Percentiles rank a stretch among this genome's conserved stretches.
Evolutionary conservation across 2,329 filamentous ascomycete species (phyloP).

Genomic region (Stemphylium beticola): DNA sequence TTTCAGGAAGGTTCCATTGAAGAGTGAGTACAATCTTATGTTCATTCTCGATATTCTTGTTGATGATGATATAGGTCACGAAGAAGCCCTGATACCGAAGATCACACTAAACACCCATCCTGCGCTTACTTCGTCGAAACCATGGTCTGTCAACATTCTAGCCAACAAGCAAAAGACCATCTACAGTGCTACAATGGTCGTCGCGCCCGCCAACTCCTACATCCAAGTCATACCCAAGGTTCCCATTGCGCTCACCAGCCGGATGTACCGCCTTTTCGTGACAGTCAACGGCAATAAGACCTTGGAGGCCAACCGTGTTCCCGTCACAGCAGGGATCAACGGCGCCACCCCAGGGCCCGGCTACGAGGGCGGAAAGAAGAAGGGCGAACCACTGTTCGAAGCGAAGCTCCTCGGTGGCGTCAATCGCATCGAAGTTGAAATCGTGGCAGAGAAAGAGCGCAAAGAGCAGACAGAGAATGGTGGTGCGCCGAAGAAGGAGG

Average conservation of each 20-base stretch:
- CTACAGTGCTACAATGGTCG: constrained; percentile 74
- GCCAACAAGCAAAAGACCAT: constrained; percentile 71
- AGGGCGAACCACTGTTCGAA: constrained; percentile 75
- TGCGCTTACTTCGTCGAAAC: constrained; percentile 65
- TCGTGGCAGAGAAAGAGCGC: constrained; percentile 72
- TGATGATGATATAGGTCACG: constrained; percentile 31
- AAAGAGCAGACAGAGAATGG: constrained; percentile 31
- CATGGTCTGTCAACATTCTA: constrained; percentile 68
- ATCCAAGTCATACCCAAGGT: constrained; percentile 74
- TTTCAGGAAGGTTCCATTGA: constrained; percentile 46
- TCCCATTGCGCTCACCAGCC: constrained; percentile 66
- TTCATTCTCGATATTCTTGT: constrained; percentile 1
- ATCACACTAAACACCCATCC: constrained; percentile 73
- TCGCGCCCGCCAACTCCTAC: constrained; percentile 71
- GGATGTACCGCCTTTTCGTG: constrained; percentile 79
- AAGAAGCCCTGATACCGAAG: constrained; percentile 70
- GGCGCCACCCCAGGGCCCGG: constrained; percentile 28
- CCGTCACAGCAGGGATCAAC: constrained; percentile 47
- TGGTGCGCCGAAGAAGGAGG: constrained; percentile 27
- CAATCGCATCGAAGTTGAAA: constrained; percentile 79
- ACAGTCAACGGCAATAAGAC: constrained; percentile 69
- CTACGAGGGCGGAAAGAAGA: constrained; percentile 48
- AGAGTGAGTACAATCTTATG: constrained; percentile 51
- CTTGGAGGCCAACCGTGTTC: constrained; percentile 65
- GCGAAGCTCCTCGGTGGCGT: constrained; percentile 72